phyloP scores from a whole-genome alignment of 2,329 filamentous ascomycete species.

The Pseudocercospora cruenta region DNA sequence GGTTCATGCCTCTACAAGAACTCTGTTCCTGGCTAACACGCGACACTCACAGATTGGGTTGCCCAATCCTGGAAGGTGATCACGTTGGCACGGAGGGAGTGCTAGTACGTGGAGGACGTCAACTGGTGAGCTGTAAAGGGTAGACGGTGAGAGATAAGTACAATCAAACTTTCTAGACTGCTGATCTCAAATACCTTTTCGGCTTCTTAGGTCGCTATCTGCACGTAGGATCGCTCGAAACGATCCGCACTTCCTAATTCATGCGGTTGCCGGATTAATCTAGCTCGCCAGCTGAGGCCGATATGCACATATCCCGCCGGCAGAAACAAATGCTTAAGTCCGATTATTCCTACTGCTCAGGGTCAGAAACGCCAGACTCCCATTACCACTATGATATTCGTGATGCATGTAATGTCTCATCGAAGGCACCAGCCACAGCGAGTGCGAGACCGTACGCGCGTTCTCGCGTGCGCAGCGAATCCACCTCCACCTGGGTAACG shows the following conservation, averaged over 20 bases:
- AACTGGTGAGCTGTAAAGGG: neutral
- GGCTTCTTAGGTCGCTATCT: no score
- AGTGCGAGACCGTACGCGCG: neutral
- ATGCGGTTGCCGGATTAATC: neutral
- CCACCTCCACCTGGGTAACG: neutral
- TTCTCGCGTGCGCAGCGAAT: neutral
- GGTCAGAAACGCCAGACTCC: neutral
- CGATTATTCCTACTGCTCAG: neutral
- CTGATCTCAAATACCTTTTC: no score
- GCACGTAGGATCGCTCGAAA: neutral
- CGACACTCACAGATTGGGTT: neutral
- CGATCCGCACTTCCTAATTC: neutral
- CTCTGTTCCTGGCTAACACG: conserved; percentile 1
- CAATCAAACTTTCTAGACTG: no score
- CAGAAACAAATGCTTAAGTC: neutral
- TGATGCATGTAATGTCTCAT: neutral
- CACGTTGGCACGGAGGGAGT: no score
- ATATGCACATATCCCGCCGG: neutral
- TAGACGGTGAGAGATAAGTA: neutral
- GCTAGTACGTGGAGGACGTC: no score
- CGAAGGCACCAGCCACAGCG: neutral
- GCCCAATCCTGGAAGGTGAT: no score
- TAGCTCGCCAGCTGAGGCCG: neutral
- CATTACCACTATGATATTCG: neutral
- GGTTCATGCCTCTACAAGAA: neutral